Evolutionary conservation across 2,329 filamentous ascomycete species (phyloP), one percentile per base, ranked within the genome.

Genomic region (Fusarium pseudocircinatum): DNA sequence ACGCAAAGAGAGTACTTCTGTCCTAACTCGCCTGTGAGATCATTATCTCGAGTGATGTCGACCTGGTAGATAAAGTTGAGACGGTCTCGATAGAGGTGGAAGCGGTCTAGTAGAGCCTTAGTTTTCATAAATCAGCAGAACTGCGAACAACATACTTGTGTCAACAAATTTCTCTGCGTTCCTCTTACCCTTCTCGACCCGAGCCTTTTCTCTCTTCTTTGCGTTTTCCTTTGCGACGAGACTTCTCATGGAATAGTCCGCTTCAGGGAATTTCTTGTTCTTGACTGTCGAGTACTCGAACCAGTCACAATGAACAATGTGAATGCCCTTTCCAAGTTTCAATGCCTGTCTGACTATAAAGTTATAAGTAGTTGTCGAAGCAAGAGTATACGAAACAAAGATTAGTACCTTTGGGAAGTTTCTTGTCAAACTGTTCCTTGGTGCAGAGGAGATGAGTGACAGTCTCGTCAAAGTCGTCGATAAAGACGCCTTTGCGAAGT

Each of bases 361-460:
- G 1, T 9, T 8, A 9, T 66, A 44, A 75, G 46, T 7, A 57
- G 34, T 13, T 26, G 26, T 12, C 13, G 6, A n/a, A 3, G 20
- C 4, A 30, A n/a, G 24, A 42, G 20, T 14, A 15, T 6, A 14
- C n/a, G 6, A 42, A 24, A 16, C 13, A 47, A 56, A 6, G 7
- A 11, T 28, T 70, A 64, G 34, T 78, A 84, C 85, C 80, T 67
- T 80, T 79, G 2, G 84, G 77, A 12, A 79, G 77, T 36, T 71
- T 81, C 26, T 84, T 81, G 69, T 87, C 86, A 80, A 90, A 95
- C 22, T 91, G 88, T 39, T 90, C 86, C 56, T 87, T 84, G 0
- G 89, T 90, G 60, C 90, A 89, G 28, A 97, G 86, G 0, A 97
- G 83, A 81, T 97, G 94, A 0, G 94, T 97, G 15, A 92, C 89